Base-by-base conservation (phyloP, 2,329 filamentous ascomycete genomes). In the Capronia epimyces region DNA sequence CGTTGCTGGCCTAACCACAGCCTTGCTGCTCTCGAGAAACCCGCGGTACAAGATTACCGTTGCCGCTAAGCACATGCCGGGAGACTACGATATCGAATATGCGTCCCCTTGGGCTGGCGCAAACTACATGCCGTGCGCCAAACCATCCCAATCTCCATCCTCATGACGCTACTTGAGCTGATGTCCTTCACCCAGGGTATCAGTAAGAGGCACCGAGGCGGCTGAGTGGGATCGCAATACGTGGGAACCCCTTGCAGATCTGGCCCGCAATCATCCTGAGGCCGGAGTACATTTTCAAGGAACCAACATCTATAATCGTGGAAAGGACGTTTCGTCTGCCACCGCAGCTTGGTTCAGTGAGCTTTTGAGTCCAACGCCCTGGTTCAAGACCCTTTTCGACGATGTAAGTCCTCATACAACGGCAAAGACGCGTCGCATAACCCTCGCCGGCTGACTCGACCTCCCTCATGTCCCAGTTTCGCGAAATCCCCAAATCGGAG, bases 51-150 rank as follows among this genome's bases (percentile, higher is more conserved):
- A 71, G 25, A 69, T 90, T 56, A 87, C 84, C 0, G 71, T 90
- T 21, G 72, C 87, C 32, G 84, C 86, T 3, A 90, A 89, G 64
- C 84, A 91, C 65, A 89, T 93, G 83, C 88, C 88, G 0, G 88
- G 89, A 39, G 88, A 94, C 71, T 58, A 56, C 41, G 84, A 89
- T 58, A 82, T 88, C 60, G 83, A 90, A 72, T 94, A 93, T 66
- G 82, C 87, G 0, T 89, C 85, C 6, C 87, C 86, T 1, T 90
- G 86, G 83, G 87, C 87, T 1, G 87, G 87, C 10, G 87, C 86
- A 48, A 89, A 89, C 64, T 81, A 80, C 61, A 65, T 84, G 54
- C 86, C 83, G 81, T 84, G 53, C 60, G 80, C 73, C 16, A 50
- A 27, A 27, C 4, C 9, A 20, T 37, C 18, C 34, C 16, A 18